Evolutionary conservation across 805 yeast species (phyloP), one percentile per base, ranked within the genome.

Genomic region (Ogataea methanolica): DNA sequence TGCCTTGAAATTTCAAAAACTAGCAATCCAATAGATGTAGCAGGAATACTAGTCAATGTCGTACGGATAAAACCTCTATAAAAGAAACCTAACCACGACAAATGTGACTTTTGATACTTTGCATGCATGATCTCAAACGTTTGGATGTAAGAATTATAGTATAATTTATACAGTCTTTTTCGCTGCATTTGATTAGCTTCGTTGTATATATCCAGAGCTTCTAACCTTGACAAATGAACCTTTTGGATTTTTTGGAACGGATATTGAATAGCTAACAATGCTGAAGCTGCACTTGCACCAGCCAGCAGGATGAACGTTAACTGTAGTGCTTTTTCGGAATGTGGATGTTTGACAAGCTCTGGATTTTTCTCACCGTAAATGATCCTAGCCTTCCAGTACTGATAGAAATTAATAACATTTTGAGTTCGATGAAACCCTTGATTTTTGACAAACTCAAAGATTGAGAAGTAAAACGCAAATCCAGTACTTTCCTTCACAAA

Each of bases 271-370:
- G 83, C 74, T 51, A 91, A 81, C 19, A 91, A 69, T 0, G 88
- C 72, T 17, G 83, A 70, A 0, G 97, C 92, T 0, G 97, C 97
- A 6, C 85, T 73, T 9, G 94, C 88, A 17, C 98, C 98, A 0
- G 96, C 97, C 7, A 85, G 57, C 29, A 92, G 73, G 4, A 89
- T 78, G 61, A 85, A 87, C 1, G 83, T 63, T 2, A 91, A 83
- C 55, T 78, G 80, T 36, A 88, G 59, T n/a, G 80, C 70, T 49
- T 74, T 76, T 29, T 58, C 59, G 3, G 66, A 61, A 23, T 56
- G 54, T 7, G 59, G 53, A 43, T 57, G 56, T 9, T 51, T 49
- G 11, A 50, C 54, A 15, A 49, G 45, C 29, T 48, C 51, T 2
- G 56, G 56, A 19, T 55, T 49, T 26, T 45, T 44, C 12, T 47